Conservation (phyloP, 306 rosid genomes). For the Cucumis hystrix region DNA sequence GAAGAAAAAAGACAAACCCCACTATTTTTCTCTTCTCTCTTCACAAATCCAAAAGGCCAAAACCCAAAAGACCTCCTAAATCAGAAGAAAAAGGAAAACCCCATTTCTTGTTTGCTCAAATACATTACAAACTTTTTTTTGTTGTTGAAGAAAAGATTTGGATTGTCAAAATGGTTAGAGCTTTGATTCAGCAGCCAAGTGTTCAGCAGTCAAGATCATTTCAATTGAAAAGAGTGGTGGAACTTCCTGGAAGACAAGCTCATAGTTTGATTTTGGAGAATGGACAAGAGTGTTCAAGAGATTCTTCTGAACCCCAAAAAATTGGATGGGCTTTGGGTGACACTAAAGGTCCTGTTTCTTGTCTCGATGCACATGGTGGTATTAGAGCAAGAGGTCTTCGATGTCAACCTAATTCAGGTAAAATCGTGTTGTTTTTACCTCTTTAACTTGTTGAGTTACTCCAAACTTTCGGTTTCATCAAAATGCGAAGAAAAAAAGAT, state of each 20-base stretch:
- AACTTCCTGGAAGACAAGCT: constrained; percentile 36
- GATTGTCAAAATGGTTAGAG: constrained; percentile 45
- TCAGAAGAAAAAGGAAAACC: background rate
- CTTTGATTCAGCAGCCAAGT: constrained; percentile 27
- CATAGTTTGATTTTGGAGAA: constrained; percentile 35
- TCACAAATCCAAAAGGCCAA: background rate
- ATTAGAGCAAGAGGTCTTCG: constrained; percentile 9
- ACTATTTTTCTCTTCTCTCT: background rate
- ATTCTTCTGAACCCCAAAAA: constrained; percentile 8
- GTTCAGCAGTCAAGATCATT: constrained; percentile 62
- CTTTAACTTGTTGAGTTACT: too few species aligned
- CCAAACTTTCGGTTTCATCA: background rate
- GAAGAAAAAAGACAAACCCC: background rate
- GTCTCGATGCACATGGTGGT: constrained; percentile 6
- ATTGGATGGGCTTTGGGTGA: constrained; percentile 9
- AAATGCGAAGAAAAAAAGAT: background rate
- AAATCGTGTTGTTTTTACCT: background rate
- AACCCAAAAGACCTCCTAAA: background rate
- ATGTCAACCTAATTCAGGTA: constrained; percentile 34
- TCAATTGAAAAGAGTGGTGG: constrained; percentile 54
- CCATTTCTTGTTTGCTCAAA: background rate
- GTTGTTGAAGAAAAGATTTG: background rate
- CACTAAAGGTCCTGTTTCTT: constrained; percentile 9
- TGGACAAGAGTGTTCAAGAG: constrained; percentile 22
- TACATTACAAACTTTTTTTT: background rate